Evolutionary conservation across 1,139 yeast genomes (phyloP), one percentile per base, ranked within the genome.

Genomic region (Pichia terricola): DNA sequence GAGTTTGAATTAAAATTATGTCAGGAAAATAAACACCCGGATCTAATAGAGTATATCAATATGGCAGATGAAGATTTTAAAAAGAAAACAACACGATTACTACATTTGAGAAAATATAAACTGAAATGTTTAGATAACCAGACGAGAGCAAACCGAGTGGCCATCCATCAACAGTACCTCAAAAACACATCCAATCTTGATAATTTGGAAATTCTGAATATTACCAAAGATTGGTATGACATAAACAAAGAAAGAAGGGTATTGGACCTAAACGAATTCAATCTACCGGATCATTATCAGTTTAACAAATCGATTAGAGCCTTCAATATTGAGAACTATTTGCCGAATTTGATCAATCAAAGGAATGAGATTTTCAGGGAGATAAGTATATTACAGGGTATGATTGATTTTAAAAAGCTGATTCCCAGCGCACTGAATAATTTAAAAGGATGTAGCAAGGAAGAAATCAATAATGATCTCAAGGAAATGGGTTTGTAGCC

Each of bases 141-240:
- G 59, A 87, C 95, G 1, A 69, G 77, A 33, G 95, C 96, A 0
- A 72, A 79, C 32, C 67, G 97, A 48, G 82, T 85, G 5, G 76
- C 81, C 46, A 75, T 87, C 37, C 96, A 89, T 60, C 97, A 91
- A 62, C 87, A 88, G 60, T 88, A 77, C 60, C 65, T 77, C 59
- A 83, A 82, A 56, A 74, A 77, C 50, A 67, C 77, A 40, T 78
- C 81, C 56, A 95, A 88, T 58, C 63, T 75, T 40, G 82, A 89
- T 50, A 73, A 74, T 46, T 68, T 70, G 34, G 70, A 87, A 69
- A 72, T 91, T 43, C 72, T 77, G 46, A 73, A 77, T 25, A 85
- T 95, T 4, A 89, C 97, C 1, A 77, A 85, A 40, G 73, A 79
- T 53, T 91, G 98, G 97, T 91, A 91, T 65, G 82, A 84, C 53